phyloP scores from a whole-genome alignment of 306 rosid genomes.

The Malus sieversii region DNA sequence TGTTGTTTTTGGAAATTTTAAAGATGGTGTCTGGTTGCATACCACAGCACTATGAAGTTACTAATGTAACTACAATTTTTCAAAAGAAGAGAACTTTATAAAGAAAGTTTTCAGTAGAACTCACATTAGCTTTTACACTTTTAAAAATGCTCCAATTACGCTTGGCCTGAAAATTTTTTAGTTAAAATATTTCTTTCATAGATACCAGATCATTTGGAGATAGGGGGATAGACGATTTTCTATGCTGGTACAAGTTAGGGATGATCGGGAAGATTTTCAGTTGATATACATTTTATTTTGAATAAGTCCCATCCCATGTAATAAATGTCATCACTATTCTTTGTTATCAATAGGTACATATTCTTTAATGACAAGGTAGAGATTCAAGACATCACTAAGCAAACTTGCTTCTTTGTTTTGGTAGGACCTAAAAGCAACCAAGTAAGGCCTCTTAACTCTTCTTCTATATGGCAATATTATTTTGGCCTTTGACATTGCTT shows the following conservation, averaged over 20 bases:
- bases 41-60: background rate
- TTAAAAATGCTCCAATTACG: background rate
- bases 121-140: background rate
- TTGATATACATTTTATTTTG: background rate
- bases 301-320: constrained; percentile 3
- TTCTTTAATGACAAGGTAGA: constrained; percentile 84
- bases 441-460: constrained; percentile 33
- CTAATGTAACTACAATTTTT: background rate
- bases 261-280: background rate
- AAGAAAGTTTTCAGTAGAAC: background rate
- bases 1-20: background rate
- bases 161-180: too few species aligned
- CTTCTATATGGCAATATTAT: background rate
- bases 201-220: background rate
- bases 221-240: background rate
- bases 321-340: constrained; percentile 11
- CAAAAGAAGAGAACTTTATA: background rate
- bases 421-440: constrained; percentile 82
- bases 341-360: constrained; percentile 53
- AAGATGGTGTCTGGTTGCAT: background rate
- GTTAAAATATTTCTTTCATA: background rate
- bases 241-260: background rate
- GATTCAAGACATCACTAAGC: constrained; percentile 76
- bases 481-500: constrained; percentile 8
- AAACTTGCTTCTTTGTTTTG: constrained; percentile 76